Evolutionary conservation across 805 yeast species (phyloP).

Genomic region (Pichia occidentalis): DNA sequence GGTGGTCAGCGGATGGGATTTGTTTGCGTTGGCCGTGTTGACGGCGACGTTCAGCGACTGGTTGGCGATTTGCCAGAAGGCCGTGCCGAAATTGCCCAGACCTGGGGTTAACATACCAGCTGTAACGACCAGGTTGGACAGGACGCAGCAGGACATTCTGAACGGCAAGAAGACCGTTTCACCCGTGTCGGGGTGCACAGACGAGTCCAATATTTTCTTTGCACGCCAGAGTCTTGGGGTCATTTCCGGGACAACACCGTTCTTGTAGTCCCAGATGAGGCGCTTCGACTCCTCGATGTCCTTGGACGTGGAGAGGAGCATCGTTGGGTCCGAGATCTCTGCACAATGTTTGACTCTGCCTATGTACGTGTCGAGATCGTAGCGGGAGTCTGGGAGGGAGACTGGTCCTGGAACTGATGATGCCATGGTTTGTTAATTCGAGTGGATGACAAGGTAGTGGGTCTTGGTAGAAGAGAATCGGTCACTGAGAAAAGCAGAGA

Average conservation of each 20-base stretch:
- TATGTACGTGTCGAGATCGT: conserved; percentile 77
- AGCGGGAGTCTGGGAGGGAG: conserved; percentile 70
- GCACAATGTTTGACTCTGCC: conserved; percentile 95
- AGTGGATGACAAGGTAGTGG: too few relatives aligned
- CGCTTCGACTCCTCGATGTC: conserved; percentile 62
- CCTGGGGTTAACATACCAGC: conserved; percentile 98
- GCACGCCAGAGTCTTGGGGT: conserved; percentile 85
- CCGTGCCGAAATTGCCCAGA: conserved; percentile 80
- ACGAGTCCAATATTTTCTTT: conserved; percentile 79
- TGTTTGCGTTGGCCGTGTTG: conserved; percentile 93
- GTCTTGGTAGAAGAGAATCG: too few relatives aligned
- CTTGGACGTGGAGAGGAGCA: conserved; percentile 64
- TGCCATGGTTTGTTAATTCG: conserved; percentile 49
- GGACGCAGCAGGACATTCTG: conserved; percentile 93
- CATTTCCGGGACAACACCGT: conserved; percentile 58
- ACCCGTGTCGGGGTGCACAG: conserved; percentile 95
- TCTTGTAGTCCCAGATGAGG: conserved; percentile 62
- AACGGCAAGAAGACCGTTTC: conserved; percentile 89
- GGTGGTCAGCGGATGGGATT: conserved; percentile 83
- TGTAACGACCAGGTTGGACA: conserved; percentile 89
- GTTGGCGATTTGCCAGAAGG: conserved; percentile 97
- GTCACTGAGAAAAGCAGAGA: too few relatives aligned
- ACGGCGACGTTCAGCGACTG: conserved; percentile 96
- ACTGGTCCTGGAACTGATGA: conserved; percentile 81
- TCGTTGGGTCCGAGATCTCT: conserved; percentile 85